phyloP scores from a whole-genome alignment of 345 rosid genomes.

The Arabidopsis thaliana region DNA sequence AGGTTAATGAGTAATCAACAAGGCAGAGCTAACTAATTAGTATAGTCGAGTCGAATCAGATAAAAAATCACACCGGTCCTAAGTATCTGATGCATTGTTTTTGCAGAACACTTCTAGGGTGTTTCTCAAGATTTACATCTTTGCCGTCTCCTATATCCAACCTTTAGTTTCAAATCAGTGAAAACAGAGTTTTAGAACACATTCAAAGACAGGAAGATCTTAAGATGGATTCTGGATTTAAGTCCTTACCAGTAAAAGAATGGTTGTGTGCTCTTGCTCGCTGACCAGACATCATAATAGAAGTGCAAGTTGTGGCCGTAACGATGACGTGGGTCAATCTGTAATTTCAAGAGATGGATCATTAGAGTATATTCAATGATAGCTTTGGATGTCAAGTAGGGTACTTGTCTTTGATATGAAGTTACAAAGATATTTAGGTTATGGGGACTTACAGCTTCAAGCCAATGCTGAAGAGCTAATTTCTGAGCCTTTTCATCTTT shows the following conservation, averaged over 20 bases:
- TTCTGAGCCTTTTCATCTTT: conserved; percentile 81
- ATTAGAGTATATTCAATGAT: neutral
- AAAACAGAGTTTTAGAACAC: conserved; percentile 38
- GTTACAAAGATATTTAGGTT: conserved; percentile 6
- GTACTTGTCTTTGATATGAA: neutral
- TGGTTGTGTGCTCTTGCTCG: conserved; percentile 66
- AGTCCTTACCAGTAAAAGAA: conserved; percentile 72
- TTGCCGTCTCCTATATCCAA: conserved; percentile 83
- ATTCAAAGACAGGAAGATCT: neutral
- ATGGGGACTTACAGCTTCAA: conserved; percentile 69
- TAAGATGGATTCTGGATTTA: neutral
- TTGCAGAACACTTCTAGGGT: conserved; percentile 57
- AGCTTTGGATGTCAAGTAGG: too few species aligned
- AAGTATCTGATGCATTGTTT: conserved; percentile 66
- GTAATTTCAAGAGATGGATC: conserved; percentile 21
- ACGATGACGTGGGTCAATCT: conserved; percentile 93
- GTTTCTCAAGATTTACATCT: conserved; percentile 60
- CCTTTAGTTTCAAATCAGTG: conserved; percentile 50
- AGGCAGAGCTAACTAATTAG: conserved; percentile 1
- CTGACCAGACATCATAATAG: conserved; percentile 74
- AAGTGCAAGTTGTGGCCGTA: conserved; percentile 92
- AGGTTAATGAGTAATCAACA: conserved; percentile 6
- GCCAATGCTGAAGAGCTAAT: conserved; percentile 81
- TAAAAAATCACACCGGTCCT: conserved; percentile 61
- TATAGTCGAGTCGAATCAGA: neutral